Conservation (phyloP, 2,329 filamentous ascomycete species). For the Trichoderma aggressivum region DNA sequence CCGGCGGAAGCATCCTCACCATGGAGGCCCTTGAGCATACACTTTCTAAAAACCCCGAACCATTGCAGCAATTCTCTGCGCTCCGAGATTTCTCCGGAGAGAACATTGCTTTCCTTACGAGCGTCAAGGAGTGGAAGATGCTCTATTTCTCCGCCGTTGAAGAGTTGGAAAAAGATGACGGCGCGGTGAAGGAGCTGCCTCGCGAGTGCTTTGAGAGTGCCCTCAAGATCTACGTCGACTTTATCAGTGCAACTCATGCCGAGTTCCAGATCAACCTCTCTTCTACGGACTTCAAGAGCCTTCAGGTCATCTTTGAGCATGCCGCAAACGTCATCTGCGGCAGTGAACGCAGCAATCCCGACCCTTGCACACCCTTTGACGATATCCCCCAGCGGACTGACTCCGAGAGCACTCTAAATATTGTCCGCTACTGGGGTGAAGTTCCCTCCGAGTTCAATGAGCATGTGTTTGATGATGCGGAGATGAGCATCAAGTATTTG, state of each 20-base stretch:
- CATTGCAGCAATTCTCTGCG: conserved; percentile 60
- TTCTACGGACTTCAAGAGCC: conserved; percentile 49
- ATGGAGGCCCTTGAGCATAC: conserved; percentile 60
- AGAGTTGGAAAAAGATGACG: conserved; percentile 25
- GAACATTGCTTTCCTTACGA: conserved; percentile 63
- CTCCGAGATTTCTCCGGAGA: conserved; percentile 63
- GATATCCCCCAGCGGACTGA: conserved; percentile 23
- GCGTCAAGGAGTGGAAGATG: conserved; percentile 45
- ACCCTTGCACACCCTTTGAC: conserved; percentile 45
- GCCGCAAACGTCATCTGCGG: conserved; percentile 47
- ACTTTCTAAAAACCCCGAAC: conserved; percentile 52
- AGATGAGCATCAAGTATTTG: conserved; percentile 62
- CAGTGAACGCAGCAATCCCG: conserved; percentile 34
- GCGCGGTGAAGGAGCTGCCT: conserved; percentile 31
- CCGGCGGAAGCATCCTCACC: conserved; percentile 47
- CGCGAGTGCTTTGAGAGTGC: conserved; percentile 56
- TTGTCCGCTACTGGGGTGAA: conserved; percentile 39
- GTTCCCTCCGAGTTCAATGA: conserved; percentile 52
- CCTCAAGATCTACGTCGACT: conserved; percentile 58
- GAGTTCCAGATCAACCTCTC: conserved; percentile 67
- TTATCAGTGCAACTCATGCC: conserved; percentile 58
- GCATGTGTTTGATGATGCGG: conserved; percentile 57
- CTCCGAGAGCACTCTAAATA: conserved; percentile 25
- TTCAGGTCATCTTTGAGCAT: conserved; percentile 55
- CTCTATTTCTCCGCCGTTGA: conserved; percentile 28